These are phyloP conservation scores for Xylaria polymorpha DNA, from an alignment of 2,329 filamentous ascomycete species.

Conservation along the genomic window DNA sequence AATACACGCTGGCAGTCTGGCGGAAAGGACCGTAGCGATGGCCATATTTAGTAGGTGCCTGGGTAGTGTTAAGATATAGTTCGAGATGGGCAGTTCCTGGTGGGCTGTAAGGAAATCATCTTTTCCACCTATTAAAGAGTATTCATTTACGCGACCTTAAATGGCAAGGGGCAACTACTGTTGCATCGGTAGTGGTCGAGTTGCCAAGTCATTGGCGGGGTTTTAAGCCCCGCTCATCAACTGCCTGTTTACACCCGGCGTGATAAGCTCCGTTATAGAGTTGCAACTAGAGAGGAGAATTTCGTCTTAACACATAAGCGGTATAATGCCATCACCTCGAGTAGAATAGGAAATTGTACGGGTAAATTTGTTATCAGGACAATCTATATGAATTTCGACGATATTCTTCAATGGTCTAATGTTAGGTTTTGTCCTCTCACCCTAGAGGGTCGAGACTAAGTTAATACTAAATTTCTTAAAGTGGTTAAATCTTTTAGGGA, in stretches of 20 bases:
- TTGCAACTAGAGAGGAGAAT: neutral
- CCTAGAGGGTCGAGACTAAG: too few relatives aligned
- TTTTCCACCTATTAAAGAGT: slow-evolving; percentile 25
- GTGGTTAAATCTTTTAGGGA: too few relatives aligned
- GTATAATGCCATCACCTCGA: neutral
- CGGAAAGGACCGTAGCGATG: neutral
- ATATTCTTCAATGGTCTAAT: too few relatives aligned
- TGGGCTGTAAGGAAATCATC: neutral
- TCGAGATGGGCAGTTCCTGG: neutral
- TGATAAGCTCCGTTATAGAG: neutral
- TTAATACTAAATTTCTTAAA: too few relatives aligned
- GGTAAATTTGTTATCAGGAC: neutral
- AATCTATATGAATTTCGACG: neutral
- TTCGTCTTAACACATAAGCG: neutral
- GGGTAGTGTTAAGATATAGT: neutral
- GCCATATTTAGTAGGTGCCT: neutral
- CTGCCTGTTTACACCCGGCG: slow-evolving; percentile 19
- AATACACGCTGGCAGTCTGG: neutral
- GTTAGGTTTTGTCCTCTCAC: too few relatives aligned
- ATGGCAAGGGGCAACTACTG: neutral
- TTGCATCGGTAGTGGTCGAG: neutral
- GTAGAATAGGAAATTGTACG: neutral
- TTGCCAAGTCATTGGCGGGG: slow-evolving; percentile 12
- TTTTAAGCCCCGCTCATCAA: slow-evolving; percentile 13
- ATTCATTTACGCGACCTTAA: neutral